A percentile compares a stretch with the other conserved stretches of the same genome.
Evolutionary conservation across 495 filamentous ascomycete genomes (phyloP).

Genomic region (Emericellopsis terricola): DNA sequence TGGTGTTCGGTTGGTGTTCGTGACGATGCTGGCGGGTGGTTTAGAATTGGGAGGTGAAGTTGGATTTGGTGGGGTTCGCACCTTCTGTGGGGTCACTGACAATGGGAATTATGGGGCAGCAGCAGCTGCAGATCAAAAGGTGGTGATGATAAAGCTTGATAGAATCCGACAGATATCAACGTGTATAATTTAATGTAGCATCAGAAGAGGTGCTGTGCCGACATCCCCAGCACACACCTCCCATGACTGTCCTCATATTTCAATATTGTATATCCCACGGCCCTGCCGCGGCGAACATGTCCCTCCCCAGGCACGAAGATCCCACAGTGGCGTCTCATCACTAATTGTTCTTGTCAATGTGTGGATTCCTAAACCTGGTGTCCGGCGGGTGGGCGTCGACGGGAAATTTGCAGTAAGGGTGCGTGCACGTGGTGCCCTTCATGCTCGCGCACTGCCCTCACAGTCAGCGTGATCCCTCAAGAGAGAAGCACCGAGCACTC

Average conservation of each 20-base stretch:
- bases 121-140: too few species aligned
- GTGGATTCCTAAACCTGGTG: constrained; percentile 22
- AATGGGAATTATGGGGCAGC: not conserved
- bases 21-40: not conserved
- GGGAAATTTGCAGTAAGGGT: constrained; percentile 27
- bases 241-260: too few species aligned
- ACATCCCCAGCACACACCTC: too few species aligned
- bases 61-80: not conserved
- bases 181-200: too few species aligned
- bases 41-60: not conserved
- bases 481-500: constrained; percentile 6
- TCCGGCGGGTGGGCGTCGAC: constrained; percentile 29
- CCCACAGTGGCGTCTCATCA: too few species aligned
- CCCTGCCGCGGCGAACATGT: too few species aligned
- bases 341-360: constrained; percentile 4
- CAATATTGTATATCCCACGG: too few species aligned
- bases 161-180: too few species aligned
- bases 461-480: constrained; percentile 3
- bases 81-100: not conserved
- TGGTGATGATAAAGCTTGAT: too few species aligned
- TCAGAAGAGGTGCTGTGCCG: not conserved
- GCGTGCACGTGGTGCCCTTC: constrained; percentile 18
- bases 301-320: too few species aligned
- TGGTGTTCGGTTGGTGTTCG: too few species aligned
- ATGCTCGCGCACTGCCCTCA: constrained; percentile 20